These are phyloP conservation scores for Tuctoria greenei DNA, from an alignment of 176 grass and related monocot genomes.

Conservation along the genomic window DNA sequence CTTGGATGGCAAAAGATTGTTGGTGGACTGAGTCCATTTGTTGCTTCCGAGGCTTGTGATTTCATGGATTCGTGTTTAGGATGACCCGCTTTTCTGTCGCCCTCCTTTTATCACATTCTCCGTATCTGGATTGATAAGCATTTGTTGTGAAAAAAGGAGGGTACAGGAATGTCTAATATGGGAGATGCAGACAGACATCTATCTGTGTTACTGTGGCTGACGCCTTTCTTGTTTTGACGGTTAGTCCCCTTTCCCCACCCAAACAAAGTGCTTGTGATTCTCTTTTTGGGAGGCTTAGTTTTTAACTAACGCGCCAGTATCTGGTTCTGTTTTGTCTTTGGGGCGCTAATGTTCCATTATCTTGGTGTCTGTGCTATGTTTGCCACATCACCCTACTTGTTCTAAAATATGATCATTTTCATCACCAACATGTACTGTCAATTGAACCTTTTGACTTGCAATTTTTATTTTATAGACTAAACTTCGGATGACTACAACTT, in stretches of 20 bases:
- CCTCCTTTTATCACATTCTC: background rate
- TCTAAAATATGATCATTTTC: conserved; percentile 19
- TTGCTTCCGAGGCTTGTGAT: conserved; percentile 33
- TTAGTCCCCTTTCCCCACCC: background rate
- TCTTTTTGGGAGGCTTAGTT: conserved; percentile 32
- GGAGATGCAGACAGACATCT: conserved; percentile 29
- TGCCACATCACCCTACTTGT: background rate
- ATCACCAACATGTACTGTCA: background rate
- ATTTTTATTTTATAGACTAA: background rate
- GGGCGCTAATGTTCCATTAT: conserved; percentile 27
- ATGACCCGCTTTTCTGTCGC: background rate
- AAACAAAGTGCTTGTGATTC: conserved; percentile 12
- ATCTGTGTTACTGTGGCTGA: conserved; percentile 34
- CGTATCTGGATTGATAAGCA: conserved; percentile 23
- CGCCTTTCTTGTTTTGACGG: conserved; percentile 34
- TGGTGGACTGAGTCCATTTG: background rate
- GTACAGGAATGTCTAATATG: conserved; percentile 19
- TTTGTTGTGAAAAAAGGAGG: conserved; percentile 6
- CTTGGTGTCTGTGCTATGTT: conserved; percentile 32
- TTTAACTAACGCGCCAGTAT: conserved; percentile 9
- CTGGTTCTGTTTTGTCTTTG: background rate
- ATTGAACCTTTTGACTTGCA: background rate
- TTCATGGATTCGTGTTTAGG: conserved; percentile 40
- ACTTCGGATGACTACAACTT: too few relatives aligned
- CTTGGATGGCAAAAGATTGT: background rate